Base-by-base conservation (phyloP, 2,329 filamentous ascomycete genomes). In the Ambrosiella xylebori region DNA sequence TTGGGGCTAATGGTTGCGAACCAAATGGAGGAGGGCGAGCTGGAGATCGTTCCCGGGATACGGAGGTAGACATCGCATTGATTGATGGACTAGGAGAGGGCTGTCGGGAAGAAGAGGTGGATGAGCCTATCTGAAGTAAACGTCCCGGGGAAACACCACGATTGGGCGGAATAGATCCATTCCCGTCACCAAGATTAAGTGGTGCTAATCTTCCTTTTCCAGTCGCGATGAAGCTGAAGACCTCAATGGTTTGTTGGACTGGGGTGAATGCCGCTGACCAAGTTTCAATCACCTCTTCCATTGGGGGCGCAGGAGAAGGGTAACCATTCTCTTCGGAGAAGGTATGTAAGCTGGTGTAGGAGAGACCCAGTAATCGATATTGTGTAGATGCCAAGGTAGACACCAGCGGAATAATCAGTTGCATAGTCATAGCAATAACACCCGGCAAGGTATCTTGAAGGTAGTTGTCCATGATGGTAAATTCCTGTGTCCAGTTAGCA, bases 261-360 rank as follows among this genome's bases (percentile, higher is more conserved):
- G 82, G 78, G 38, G 77, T 76, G 66, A 84, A 86, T 60, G 76
- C 75, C 1, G 70, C 69, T 55, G 84, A 77, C 81, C 84, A 93
- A 49, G 74, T 69, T 4, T 78, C 73, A 59, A 89, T 74, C 5
- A 93, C 80, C 55, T 85, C 78, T 35, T 84, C 80, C 73, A 89
- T 84, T 13, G 83, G 77, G 2, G 86, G 84, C 9, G 86, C 76
- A 1, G 86, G 84, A 51, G 83, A 84, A 0, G 84, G 84, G 64
- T 89, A 84, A 4, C 78, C 74, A 63, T 82, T 75, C 37, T 84
- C 78, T 63, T 82, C 75, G 63, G 84, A 88, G 68, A 85, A 93
- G 59, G 78, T 80, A 66, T 89, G 82, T 6, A 91, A 71, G 3
- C 81, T 76, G 0, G 87, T 93, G 69, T 93, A 93, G 64, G 88